Evolutionary conservation across 129 eudicot genomes (phyloP), one percentile per base, ranked within the genome.

Genomic region (Flaveria brownii): DNA sequence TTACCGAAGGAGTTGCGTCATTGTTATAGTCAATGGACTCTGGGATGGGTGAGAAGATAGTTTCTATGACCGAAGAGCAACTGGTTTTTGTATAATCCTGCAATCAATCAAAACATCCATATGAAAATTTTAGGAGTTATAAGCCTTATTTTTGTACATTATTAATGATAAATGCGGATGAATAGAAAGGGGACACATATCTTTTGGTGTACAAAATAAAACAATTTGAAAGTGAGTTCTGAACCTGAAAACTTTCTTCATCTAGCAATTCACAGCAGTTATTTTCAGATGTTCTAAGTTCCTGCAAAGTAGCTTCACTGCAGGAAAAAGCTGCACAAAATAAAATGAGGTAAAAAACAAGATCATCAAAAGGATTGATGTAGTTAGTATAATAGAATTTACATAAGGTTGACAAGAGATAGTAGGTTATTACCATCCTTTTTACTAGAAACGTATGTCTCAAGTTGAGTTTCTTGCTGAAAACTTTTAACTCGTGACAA

Each of bases 341-440:
- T n/a, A 72, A 42, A 73, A 72, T 65, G 50, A 36, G 49, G 25
- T 65, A 16, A 65, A 36, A 65, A 66, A 36, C 50, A 66, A 64
- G 15, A 33, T 16, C 46, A 16, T 8, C 70, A 36, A 36, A 36
- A 36, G 41, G 41, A 36, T 36, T 36, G 41, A 36, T 36, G 41
- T 36, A 36, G 41, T 36, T 36, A 36, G 7, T 36, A 36, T 4
- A 36, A 36, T 36, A 36, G 41, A 25, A 61, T 25, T 13, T 61
- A 61, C 42, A 61, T 61, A 61, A 25, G 26, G 42, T 20, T 20
- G 39, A 30, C 69, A 15, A 30, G 69, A 30, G 28, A 63, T 18
- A 36, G 18, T 71, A 13, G 64, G 67, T 49, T 36, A 69, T 78
- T 78, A 92, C 97, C 96, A 82, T 83, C 92, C 74, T 79, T 79